phyloP scores from a whole-genome alignment of 257 asterid species.

The Voacanga thouarsii region DNA sequence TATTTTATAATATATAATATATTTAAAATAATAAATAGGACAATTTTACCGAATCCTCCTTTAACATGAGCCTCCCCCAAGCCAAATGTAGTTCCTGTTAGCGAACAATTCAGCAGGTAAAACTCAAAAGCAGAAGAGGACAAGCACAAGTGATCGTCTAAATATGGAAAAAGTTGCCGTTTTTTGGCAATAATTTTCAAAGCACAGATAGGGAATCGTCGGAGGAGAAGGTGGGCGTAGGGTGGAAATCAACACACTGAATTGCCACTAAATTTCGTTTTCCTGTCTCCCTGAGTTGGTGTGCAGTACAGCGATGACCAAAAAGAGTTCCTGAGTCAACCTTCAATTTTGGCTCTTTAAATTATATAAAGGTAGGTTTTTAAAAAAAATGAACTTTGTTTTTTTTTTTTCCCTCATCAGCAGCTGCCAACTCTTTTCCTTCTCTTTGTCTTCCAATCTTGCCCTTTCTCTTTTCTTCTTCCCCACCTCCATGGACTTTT shows the following conservation, averaged over 20 bases:
- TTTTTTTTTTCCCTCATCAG: slow-evolving; percentile 7
- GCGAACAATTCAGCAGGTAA: too few species aligned
- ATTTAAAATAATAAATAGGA: too few species aligned
- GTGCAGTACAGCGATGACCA: slow-evolving; percentile 2
- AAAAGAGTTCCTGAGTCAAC: not conserved
- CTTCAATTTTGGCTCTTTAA: not conserved
- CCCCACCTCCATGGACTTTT: not conserved
- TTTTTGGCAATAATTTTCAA: not conserved
- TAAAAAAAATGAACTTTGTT: slow-evolving; percentile 12
- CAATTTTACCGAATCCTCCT: too few species aligned
- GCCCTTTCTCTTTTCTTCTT: slow-evolving; percentile 12
- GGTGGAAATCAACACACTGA: too few species aligned
- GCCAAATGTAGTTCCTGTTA: too few species aligned
- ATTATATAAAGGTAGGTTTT: not conserved
- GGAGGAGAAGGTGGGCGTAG: too few species aligned
- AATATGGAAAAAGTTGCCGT: not conserved
- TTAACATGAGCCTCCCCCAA: too few species aligned
- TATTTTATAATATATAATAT: too few species aligned
- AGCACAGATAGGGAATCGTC: not conserved
- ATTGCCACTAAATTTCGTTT: too few species aligned
- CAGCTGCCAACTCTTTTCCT: slow-evolving; percentile 22
- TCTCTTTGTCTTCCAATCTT: slow-evolving; percentile 15
- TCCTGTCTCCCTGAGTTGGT: slow-evolving; percentile 2
- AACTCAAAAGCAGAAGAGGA: too few species aligned
- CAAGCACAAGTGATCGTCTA: too few species aligned